These are phyloP conservation scores for Dactylella cylindrospora DNA, from an alignment of 2,329 filamentous ascomycete genomes.

Conservation along the genomic window DNA sequence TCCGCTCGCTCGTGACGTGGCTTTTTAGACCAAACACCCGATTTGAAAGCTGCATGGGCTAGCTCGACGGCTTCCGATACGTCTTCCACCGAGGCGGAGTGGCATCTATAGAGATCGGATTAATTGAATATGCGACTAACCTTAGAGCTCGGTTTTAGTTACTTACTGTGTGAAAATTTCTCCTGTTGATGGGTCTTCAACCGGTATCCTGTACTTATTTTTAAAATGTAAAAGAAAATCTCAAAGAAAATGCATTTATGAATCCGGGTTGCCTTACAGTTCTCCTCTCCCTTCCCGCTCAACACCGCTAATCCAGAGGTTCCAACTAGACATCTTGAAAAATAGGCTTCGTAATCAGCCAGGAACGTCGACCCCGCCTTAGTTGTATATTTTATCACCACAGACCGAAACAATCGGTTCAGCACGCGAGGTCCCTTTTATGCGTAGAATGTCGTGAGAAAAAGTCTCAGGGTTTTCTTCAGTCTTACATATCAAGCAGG, in stretches of 20 bases:
- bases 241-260: slow-evolving; percentile 40
- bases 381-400: no score
- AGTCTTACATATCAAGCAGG: no score
- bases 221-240: slow-evolving; percentile 24
- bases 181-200: slow-evolving; percentile 60
- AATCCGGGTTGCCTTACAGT: slow-evolving; percentile 53
- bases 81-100: slow-evolving; percentile 56
- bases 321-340: no score
- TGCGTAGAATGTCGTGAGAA: no score
- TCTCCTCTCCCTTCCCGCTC: slow-evolving; percentile 55
- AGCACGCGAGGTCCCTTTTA: no score
- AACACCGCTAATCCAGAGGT: slow-evolving; percentile 54
- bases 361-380: no score
- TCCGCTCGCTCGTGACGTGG: slow-evolving; percentile 63
- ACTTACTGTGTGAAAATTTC: slow-evolving; percentile 59
- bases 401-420: no score
- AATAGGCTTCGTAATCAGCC: no score
- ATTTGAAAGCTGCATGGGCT: slow-evolving; percentile 57
- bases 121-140: not conserved
- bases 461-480: no score
- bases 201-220: slow-evolving; percentile 54
- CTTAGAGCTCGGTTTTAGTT: not conserved
- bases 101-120: slow-evolving; percentile 52
- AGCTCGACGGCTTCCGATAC: slow-evolving; percentile 54
- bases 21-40: slow-evolving; percentile 61